Conservation (phyloP, 2,329 filamentous ascomycete genomes). For the Epichloe gansuensis region DNA sequence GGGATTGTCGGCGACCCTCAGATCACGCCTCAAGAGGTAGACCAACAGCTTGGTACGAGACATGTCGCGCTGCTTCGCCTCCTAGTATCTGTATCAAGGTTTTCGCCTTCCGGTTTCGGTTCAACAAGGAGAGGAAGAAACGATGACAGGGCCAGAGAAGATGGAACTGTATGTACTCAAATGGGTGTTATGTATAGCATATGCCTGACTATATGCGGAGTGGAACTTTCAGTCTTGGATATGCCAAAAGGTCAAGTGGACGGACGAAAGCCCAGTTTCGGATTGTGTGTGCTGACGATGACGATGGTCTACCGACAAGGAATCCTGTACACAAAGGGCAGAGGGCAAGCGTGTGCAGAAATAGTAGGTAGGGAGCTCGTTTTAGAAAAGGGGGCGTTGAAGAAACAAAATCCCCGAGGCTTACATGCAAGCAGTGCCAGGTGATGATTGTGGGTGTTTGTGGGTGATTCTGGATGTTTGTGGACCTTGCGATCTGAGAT, state of each 20-base stretch:
- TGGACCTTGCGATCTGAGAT: conserved; percentile 1
- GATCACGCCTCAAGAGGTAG: conserved; percentile 60
- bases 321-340: not conserved
- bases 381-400: not conserved
- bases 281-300: not conserved
- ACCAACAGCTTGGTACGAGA: conserved; percentile 43
- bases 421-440: not conserved
- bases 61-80: conserved; percentile 14
- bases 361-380: not conserved
- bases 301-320: not conserved
- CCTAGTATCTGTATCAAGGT: not conserved
- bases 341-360: not conserved
- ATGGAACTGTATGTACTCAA: no score
- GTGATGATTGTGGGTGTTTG: not conserved
- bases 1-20: conserved; percentile 64
- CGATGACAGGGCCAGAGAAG: not conserved
- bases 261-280: not conserved
- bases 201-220: not conserved
- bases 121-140: not conserved
- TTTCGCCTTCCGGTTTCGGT: not conserved
- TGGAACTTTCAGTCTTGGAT: not conserved
- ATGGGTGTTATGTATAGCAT: not conserved
- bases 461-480: not conserved
- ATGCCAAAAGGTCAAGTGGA: not conserved
- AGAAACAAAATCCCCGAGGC: not conserved